Conservation (phyloP, 225 moss, liverwort and hornwort species). For the Rhytidiadelphus loreus region DNA sequence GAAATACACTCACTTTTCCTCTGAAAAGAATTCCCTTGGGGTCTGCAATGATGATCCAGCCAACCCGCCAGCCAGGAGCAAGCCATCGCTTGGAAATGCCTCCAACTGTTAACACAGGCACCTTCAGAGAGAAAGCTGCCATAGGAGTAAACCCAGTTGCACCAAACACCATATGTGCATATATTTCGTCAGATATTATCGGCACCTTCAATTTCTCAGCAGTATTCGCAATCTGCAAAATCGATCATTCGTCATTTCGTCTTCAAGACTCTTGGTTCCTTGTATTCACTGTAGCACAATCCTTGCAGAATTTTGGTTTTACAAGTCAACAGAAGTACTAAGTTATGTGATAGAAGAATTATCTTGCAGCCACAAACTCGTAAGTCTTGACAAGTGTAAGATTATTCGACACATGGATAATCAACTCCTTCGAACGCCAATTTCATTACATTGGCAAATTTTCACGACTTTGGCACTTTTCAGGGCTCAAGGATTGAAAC, state of each 20-base stretch:
- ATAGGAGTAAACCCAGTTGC: constrained; percentile 49
- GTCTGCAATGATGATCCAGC: constrained; percentile 72
- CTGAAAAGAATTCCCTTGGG: constrained; percentile 51
- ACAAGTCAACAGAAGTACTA: too few relatives aligned
- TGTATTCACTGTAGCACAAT: neutral
- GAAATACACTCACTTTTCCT: constrained; percentile 35
- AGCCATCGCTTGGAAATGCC: constrained; percentile 89
- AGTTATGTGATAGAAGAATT: too few relatives aligned
- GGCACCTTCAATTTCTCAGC: constrained; percentile 66
- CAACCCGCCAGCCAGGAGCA: constrained; percentile 82
- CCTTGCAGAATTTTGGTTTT: neutral
- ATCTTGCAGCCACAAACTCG: neutral
- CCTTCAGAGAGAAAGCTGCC: constrained; percentile 57
- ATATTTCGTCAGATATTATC: constrained; percentile 83
- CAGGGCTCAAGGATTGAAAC: neutral
- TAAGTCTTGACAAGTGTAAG: neutral
- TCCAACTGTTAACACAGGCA: constrained; percentile 71
- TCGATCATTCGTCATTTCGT: neutral
- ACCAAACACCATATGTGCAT: constrained; percentile 63
- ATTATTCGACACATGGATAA: neutral
- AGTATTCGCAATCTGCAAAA: constrained; percentile 50
- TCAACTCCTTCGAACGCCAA: neutral
- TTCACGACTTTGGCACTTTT: neutral
- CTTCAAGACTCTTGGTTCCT: neutral
- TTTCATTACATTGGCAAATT: too few relatives aligned